Conservation (phyloP, 805 yeast species). For the Wickerhamiella cacticola region DNA sequence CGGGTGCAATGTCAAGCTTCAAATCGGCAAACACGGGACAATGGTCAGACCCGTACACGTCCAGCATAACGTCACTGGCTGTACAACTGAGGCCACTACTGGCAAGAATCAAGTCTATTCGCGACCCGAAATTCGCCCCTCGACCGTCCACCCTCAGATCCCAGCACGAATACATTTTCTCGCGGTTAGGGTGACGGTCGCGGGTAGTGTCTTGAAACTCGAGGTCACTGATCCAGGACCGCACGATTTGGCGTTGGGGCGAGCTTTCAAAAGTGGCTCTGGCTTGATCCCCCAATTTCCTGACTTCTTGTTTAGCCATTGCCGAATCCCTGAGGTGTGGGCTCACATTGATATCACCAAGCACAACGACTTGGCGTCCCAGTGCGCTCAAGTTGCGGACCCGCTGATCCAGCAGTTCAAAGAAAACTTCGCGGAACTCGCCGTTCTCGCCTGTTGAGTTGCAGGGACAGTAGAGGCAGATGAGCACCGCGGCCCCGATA, state of each 20-base stretch:
- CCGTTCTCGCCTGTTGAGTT: constrained; percentile 61
- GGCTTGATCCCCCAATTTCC: constrained; percentile 24
- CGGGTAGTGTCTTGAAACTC: constrained; percentile 33
- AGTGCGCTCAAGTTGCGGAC: constrained; percentile 38
- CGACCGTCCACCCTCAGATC: constrained; percentile 65
- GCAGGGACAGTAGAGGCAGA: constrained; percentile 77
- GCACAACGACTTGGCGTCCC: constrained; percentile 59
- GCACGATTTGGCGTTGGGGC: constrained; percentile 36
- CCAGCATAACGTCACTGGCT: constrained; percentile 48
- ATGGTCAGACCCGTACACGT: constrained; percentile 79
- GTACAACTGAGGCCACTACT: constrained; percentile 35
- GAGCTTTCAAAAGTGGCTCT: constrained; percentile 25
- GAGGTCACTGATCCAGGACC: constrained; percentile 33
- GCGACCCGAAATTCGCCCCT: constrained; percentile 73
- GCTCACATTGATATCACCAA: constrained; percentile 85
- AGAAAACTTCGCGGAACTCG: constrained; percentile 47
- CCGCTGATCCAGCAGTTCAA: constrained; percentile 49
- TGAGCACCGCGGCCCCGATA: constrained; percentile 36
- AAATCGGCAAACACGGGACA: constrained; percentile 80
- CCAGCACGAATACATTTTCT: constrained; percentile 84
- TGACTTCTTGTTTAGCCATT: constrained; percentile 42
- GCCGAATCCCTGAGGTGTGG: constrained; percentile 76
- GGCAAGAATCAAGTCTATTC: constrained; percentile 66
- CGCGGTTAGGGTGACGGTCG: constrained; percentile 40
- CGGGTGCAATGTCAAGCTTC: constrained; percentile 8